These are phyloP conservation scores for Pseudomonodictys pantanalensis DNA, from an alignment of 495 filamentous ascomycete species.

Conservation along the genomic window DNA sequence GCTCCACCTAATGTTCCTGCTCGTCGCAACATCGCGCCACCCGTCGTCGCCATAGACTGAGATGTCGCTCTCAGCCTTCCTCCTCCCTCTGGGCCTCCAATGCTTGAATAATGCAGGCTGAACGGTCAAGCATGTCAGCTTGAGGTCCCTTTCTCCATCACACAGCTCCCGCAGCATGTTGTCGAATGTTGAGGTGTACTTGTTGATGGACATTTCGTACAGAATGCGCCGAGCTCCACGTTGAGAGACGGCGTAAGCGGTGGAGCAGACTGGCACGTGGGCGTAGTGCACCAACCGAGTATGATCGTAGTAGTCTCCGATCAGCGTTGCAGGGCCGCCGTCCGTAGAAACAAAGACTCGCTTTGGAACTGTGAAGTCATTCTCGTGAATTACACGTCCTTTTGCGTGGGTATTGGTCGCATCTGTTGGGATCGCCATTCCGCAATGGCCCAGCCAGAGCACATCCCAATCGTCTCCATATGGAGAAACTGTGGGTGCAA, in stretches of 20 bases:
- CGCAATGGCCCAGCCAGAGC: conserved; percentile 21
- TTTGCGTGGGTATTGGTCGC: conserved; percentile 13
- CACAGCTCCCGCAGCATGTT: conserved; percentile 50
- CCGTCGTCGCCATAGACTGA: conserved; percentile 18
- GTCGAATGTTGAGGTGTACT: conserved; percentile 44
- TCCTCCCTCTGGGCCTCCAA: conserved; percentile 43
- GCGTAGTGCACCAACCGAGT: conserved; percentile 49
- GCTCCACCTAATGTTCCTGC: conserved; percentile 49
- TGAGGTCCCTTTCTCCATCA: conserved; percentile 29
- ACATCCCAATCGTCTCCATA: conserved; percentile 55
- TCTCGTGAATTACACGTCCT: conserved; percentile 16
- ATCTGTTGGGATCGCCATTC: conserved; percentile 38
- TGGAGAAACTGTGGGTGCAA: conserved; percentile 43
- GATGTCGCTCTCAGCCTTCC: conserved; percentile 48
- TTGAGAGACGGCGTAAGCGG: conserved; percentile 53
- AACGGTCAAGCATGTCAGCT: conserved; percentile 46
- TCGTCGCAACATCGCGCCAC: conserved; percentile 40
- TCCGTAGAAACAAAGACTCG: not conserved
- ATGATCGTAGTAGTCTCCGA: conserved; percentile 38
- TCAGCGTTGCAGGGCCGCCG: not conserved
- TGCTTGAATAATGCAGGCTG: conserved; percentile 48
- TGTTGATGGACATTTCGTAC: conserved; percentile 44
- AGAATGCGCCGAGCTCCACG: conserved; percentile 54
- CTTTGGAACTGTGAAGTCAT: conserved; percentile 27
- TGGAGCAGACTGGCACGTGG: conserved; percentile 47